Evolutionary conservation across 2,329 filamentous ascomycete species (phyloP).

Genomic region (Microdochium paspali): DNA sequence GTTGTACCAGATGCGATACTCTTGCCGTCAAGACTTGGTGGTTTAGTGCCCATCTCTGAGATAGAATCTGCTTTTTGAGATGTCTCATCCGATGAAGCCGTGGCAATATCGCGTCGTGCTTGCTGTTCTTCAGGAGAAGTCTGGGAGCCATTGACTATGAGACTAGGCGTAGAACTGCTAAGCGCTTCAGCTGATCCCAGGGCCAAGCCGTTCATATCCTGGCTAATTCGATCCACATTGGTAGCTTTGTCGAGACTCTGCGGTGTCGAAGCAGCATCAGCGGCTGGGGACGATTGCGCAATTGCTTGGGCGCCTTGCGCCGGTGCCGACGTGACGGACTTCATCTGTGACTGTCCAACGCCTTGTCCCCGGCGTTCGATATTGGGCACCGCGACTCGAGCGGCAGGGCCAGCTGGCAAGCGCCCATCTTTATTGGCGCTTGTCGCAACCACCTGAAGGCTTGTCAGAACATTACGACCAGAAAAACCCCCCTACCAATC

Average conservation of each 20-base stretch:
- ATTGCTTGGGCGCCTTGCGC: slow-evolving; percentile 11
- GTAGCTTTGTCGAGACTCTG: neutral
- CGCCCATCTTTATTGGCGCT: slow-evolving; percentile 17
- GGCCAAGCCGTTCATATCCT: neutral
- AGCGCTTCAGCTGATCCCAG: neutral
- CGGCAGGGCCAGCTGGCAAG: slow-evolving; percentile 10
- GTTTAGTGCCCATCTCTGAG: slow-evolving; percentile 65
- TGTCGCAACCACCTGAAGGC: slow-evolving; percentile 19
- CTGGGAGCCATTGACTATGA: slow-evolving; percentile 42
- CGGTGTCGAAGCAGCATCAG: slow-evolving; percentile 12
- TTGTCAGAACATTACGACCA: neutral
- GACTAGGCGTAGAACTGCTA: slow-evolving; percentile 19
- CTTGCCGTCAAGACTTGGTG: slow-evolving; percentile 84
- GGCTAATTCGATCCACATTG: neutral
- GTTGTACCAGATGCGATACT: slow-evolving; percentile 91
- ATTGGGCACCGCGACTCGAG: slow-evolving; percentile 19
- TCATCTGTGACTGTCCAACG: slow-evolving; percentile 7
- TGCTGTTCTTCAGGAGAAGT: slow-evolving; percentile 25
- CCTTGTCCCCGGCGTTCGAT: slow-evolving; percentile 17
- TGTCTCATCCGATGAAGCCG: slow-evolving; percentile 37
- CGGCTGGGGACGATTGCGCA: slow-evolving; percentile 9
- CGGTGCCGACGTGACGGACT: slow-evolving; percentile 6
- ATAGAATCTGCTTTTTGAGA: slow-evolving; percentile 52
- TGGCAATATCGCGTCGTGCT: slow-evolving; percentile 15
- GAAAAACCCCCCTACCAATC: neutral